Percentiles rank a stretch among this genome's conserved stretches.
phyloP scores from a whole-genome alignment of 805 yeast species.

The Metschnikowia henanensis region DNA sequence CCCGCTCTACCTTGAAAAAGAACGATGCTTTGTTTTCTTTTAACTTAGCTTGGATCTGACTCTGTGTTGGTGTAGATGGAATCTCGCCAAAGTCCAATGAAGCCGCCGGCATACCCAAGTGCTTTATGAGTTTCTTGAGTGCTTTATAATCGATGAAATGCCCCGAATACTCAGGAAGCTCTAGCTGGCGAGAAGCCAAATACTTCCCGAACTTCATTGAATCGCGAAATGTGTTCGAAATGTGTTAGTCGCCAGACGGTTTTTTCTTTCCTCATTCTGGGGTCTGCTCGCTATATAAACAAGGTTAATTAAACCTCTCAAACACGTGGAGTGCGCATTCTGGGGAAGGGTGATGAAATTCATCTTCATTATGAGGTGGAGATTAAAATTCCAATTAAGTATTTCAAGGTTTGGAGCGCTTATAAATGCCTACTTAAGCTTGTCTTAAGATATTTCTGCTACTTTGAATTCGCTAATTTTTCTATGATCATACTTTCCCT shows the following conservation, averaged over 20 bases:
- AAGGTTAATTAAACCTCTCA: background rate
- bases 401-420: no score
- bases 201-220: slow-evolving; percentile 90
- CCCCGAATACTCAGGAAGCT: slow-evolving; percentile 92
- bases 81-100: slow-evolving; percentile 17
- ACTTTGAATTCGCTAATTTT: no score
- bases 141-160: slow-evolving; percentile 95
- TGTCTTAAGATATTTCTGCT: no score
- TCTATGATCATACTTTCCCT: no score
- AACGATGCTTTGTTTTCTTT: slow-evolving; percentile 91
- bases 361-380: no score
- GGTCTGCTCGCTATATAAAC: background rate
- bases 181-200: slow-evolving; percentile 90
- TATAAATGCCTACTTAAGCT: no score
- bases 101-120: slow-evolving; percentile 52
- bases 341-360: no score
- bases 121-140: slow-evolving; percentile 86
- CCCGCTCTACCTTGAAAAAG: slow-evolving; percentile 89
- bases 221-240: background rate
- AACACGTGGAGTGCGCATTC: slow-evolving; percentile 13
- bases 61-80: slow-evolving; percentile 26
- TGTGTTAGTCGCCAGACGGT: background rate
- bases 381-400: no score
- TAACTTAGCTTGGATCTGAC: slow-evolving; percentile 45
- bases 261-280: no score